Percentiles rank a stretch among this genome's conserved stretches.
Conservation (phyloP, 1,284 basidiomycete genomes). For the Anthracocystis panici-leucophaei region DNA sequence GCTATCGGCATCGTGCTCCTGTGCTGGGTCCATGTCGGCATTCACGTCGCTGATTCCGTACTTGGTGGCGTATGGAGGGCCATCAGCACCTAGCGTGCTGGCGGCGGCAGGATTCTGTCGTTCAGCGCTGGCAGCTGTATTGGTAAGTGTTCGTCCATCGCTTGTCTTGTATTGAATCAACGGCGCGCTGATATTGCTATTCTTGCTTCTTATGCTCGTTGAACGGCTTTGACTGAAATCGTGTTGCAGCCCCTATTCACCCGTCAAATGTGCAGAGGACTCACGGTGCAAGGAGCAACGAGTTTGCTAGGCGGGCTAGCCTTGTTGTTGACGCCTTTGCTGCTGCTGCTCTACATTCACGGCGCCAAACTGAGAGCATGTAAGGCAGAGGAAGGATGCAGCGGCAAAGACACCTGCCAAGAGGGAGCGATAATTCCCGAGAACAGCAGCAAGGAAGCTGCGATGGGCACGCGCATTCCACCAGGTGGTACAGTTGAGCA, state of each 20-base stretch:
- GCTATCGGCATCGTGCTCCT: conserved; percentile 38
- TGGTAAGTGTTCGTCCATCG: conserved; percentile 15
- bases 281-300: conserved; percentile 39
- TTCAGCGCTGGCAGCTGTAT: conserved; percentile 34
- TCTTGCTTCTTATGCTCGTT: too few species aligned
- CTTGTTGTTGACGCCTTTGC: conserved; percentile 41
- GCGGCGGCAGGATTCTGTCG: conserved; percentile 45
- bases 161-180: background rate
- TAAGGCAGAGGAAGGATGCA: conserved; percentile 24
- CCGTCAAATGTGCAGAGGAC: conserved; percentile 32
- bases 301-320: conserved; percentile 38
- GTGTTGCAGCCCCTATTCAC: conserved; percentile 33
- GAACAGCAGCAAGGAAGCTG: background rate
- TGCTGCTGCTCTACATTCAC: conserved; percentile 37
- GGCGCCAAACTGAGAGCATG: conserved; percentile 31
- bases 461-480: conserved; percentile 13
- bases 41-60: conserved; percentile 48
- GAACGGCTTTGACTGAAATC: background rate
- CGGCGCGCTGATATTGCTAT: too few species aligned
- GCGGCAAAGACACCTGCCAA: conserved; percentile 4
- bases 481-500: conserved; percentile 20
- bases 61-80: conserved; percentile 39
- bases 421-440: background rate
- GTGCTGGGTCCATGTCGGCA: conserved; percentile 36
- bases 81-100: conserved; percentile 41